These are phyloP conservation scores for Biancaea sappan DNA, from an alignment of 306 rosid genomes.

Conservation along the genomic window DNA sequence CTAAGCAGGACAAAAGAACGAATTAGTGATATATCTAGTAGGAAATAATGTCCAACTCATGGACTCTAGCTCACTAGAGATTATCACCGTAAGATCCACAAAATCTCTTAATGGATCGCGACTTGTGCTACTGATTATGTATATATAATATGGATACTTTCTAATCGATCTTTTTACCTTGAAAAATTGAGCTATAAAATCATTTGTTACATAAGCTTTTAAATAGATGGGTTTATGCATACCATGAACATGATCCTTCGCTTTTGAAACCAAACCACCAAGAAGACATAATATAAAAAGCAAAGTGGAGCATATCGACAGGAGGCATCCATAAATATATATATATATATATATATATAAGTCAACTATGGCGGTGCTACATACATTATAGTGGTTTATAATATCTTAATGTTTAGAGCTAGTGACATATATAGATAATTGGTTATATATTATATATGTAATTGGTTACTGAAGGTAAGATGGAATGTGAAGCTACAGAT, in stretches of 20 bases:
- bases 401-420: constrained; percentile 33
- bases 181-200: neutral
- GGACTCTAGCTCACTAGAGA: constrained; percentile 35
- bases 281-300: constrained; percentile 19
- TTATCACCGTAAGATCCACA: constrained; percentile 34
- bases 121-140: neutral
- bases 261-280: constrained; percentile 6
- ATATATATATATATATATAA: neutral
- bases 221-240: constrained; percentile 9
- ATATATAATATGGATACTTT: too few species aligned
- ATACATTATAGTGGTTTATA: neutral
- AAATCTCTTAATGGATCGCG: constrained; percentile 33
- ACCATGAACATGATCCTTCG: neutral
- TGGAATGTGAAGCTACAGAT: constrained; percentile 18
- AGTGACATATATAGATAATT: constrained; percentile 4
- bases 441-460: constrained; percentile 26
- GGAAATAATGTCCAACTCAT: constrained; percentile 43
- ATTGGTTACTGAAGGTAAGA: constrained; percentile 32
- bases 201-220: neutral
- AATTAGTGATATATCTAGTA: constrained; percentile 34
- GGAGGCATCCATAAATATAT: constrained; percentile 6
- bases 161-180: neutral
- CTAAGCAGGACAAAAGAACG: constrained; percentile 26
- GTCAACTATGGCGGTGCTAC: constrained; percentile 14
- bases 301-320: neutral